Percentiles rank a stretch among this genome's conserved stretches.
phyloP scores from a whole-genome alignment of 306 rosid genomes.

The Ceratonia siliqua region DNA sequence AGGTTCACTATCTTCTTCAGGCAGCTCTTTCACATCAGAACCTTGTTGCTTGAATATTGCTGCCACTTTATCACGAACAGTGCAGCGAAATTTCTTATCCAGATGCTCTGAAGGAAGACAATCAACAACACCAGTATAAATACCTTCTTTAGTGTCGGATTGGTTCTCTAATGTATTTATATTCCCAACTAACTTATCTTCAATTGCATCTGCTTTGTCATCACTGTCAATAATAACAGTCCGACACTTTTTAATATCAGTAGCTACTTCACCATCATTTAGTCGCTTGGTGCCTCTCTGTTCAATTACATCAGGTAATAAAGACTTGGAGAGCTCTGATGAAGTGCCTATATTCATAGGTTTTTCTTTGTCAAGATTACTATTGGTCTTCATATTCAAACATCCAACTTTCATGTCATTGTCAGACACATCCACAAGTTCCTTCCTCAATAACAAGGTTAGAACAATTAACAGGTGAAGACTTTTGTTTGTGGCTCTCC shows the following conservation, averaged over 20 bases:
- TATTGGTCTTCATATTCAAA: conserved; percentile 30
- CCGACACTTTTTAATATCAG: conserved; percentile 57
- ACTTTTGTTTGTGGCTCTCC: conserved; percentile 39
- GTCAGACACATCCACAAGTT: conserved; percentile 24
- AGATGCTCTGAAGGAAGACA: conserved; percentile 39
- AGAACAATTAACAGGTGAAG: conserved; percentile 38
- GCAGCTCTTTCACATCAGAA: conserved; percentile 88
- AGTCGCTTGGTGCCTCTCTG: conserved; percentile 65
- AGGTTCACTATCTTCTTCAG: conserved; percentile 68
- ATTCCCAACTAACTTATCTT: too few species aligned
- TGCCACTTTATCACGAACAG: conserved; percentile 66
- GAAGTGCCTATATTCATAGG: conserved; percentile 29
- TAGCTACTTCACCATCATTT: conserved; percentile 43
- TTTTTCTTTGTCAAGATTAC: conserved; percentile 43
- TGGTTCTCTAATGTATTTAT: too few species aligned
- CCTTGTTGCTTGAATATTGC: conserved; percentile 99
- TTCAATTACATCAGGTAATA: conserved; percentile 39
- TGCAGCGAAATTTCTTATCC: conserved; percentile 54
- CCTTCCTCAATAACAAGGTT: conserved; percentile 40
- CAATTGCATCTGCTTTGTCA: conserved; percentile 36
- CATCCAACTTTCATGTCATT: conserved; percentile 37
- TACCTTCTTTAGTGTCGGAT: too few species aligned
- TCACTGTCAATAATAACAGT: conserved; percentile 42
- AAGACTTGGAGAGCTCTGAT: conserved; percentile 38
- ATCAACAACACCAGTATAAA: too few species aligned